phyloP scores from a whole-genome alignment of 208 protist genomes.

The Trypanosoma boissoni region DNA sequence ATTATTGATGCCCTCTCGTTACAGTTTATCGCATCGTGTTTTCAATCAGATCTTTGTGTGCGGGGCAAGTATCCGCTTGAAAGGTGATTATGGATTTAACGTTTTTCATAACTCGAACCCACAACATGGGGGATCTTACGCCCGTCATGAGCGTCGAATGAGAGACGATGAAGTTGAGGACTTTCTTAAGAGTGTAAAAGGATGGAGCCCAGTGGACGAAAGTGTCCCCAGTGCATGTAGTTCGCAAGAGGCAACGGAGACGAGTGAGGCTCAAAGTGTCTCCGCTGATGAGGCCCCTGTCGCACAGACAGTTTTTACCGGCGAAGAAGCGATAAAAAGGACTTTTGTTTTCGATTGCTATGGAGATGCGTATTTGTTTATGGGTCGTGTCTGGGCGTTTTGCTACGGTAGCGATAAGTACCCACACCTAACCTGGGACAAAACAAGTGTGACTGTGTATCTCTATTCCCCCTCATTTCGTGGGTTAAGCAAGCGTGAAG shows the following conservation, averaged over 20 bases:
- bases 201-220: slow-evolving; percentile 59
- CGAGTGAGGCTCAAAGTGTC: neutral
- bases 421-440: slow-evolving; percentile 64
- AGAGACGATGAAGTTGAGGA: slow-evolving; percentile 86
- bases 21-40: neutral
- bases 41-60: no score
- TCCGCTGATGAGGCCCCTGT: slow-evolving; percentile 1
- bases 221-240: neutral
- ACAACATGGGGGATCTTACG: slow-evolving; percentile 81
- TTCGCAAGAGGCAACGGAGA: neutral
- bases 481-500: slow-evolving; percentile 80
- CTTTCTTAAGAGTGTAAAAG: slow-evolving; percentile 76
- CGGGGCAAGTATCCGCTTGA: slow-evolving; percentile 5
- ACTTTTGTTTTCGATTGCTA: slow-evolving; percentile 62
- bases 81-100: slow-evolving; percentile 79
- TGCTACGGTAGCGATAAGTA: slow-evolving; percentile 85
- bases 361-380: slow-evolving; percentile 74
- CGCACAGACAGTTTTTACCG: slow-evolving; percentile 24
- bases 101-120: slow-evolving; percentile 88
- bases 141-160: slow-evolving; percentile 79
- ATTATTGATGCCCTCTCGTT: no score
- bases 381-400: slow-evolving; percentile 82
- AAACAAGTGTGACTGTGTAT: slow-evolving; percentile 59
- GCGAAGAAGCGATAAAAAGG: slow-evolving; percentile 71
- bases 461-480: slow-evolving; percentile 80